Evolutionary conservation across 495 filamentous ascomycete genomes (phyloP), one percentile per base, ranked within the genome.

Genomic region (Saxophila tyrrhenica): DNA sequence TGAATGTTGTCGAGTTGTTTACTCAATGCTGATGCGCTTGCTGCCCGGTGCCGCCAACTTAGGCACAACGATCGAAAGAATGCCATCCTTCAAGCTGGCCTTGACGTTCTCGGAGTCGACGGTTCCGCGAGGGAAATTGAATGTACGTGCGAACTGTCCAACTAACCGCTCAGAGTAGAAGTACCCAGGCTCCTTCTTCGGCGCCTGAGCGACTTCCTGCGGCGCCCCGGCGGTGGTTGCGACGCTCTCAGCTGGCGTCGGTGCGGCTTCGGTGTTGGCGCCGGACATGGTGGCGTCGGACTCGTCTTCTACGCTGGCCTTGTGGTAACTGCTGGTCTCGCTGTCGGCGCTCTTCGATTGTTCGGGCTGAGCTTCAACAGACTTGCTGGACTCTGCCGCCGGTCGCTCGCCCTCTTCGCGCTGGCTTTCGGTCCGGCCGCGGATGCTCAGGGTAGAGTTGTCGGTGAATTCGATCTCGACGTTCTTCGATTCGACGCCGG

Each of bases 401-500:
- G 41, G 70, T 67, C 65, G 81, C 78, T 39, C 66, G 46, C 66
- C 66, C 19, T 65, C 48, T 44, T 68, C 67, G 19, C 53, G 53
- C 43, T 57, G 50, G 20, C 55, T 77, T 63, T 87, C 83, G 23
- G 77, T 74, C 45, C 70, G 79, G 42, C 90, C 91, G 50, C 75
- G 75, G 65, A 95, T 77, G 47, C 80, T 74, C 3, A 97, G 71
- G 15, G 86, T 95, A 48, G 85, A 75, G 3, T 75, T 69, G 64
- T 95, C 90, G 48, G 78, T 80, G 75, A 95, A 95, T 67, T 94
- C 87, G 62, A 95, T 85, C 50, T 79, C 71, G 57, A 95, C 69
- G 62, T 94, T 75, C 54, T 84, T 78, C 64, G 87, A 84, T 47
- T 86, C 78, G 45, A 89, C 75, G 39, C 91, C 91, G 0, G 91